Conservation (phyloP, 768 basidiomycete species). For the Boletus subcaerulescens region DNA sequence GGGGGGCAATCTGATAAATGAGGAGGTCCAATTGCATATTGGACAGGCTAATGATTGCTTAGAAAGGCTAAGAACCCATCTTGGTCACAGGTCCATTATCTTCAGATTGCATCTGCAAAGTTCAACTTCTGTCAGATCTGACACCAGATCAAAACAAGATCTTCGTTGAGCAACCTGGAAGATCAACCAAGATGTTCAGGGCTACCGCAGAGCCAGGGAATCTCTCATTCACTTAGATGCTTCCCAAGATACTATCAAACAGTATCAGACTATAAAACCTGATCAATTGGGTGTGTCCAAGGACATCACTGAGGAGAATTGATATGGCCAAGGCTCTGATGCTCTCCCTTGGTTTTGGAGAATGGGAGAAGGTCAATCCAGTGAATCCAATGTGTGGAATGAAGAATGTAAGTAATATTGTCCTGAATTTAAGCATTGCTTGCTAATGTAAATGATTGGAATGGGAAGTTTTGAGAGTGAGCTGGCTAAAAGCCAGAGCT, state of each 20-base stretch:
- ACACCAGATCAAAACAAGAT: not conserved
- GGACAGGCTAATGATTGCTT: too few relatives aligned
- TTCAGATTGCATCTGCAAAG: not conserved
- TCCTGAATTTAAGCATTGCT: too few relatives aligned
- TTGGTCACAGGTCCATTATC: too few relatives aligned
- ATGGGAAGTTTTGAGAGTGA: not conserved
- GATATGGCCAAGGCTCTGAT: not conserved
- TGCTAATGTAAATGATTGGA: not conserved
- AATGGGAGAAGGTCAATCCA: not conserved
- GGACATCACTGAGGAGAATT: not conserved
- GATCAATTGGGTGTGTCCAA: not conserved
- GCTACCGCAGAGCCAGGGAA: not conserved
- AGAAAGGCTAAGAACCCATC: not conserved
- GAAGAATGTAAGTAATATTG: not conserved
- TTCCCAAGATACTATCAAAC: not conserved
- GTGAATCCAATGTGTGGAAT: not conserved
- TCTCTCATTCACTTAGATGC: not conserved
- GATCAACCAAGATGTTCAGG: not conserved
- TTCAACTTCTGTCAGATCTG: not conserved
- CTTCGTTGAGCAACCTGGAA: not conserved
- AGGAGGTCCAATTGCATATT: too few relatives aligned
- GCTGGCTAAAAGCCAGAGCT: not conserved
- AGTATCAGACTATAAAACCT: not conserved
- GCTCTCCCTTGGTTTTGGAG: not conserved
- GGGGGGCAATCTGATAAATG: too few relatives aligned